These are phyloP conservation scores for Narthecium ossifragum DNA, from an alignment of 106 monocot species.

Conservation along the genomic window DNA sequence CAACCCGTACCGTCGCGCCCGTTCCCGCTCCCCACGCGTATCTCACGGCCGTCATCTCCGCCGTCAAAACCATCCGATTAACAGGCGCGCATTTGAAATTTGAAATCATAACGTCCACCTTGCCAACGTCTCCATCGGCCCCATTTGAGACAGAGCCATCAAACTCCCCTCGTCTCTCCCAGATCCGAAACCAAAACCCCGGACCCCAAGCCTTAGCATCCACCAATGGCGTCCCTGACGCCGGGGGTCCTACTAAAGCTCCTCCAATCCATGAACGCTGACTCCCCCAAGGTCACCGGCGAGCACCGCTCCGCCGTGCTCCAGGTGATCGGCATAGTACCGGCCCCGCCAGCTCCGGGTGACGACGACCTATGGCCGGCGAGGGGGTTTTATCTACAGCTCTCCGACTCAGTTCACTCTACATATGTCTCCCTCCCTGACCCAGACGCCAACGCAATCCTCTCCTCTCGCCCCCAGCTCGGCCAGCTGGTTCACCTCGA, in stretches of 20 bases:
- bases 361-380: conserved; percentile 58
- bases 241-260: conserved; percentile 90
- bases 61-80: no score
- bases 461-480: conserved; percentile 59
- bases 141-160: no score
- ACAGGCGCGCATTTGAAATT: no score
- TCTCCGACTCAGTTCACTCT: conserved; percentile 90
- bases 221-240: conserved; percentile 60
- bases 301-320: conserved; percentile 81
- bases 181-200: no score
- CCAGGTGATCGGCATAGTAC: conserved; percentile 78
- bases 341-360: conserved; percentile 43
- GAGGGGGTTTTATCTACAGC: conserved; percentile 76
- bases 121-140: no score
- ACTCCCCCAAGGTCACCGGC: conserved; percentile 32
- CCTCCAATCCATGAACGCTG: conserved; percentile 85
- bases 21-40: no score
- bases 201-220: no score
- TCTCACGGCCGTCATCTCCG: no score
- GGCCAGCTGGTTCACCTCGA: conserved; percentile 80
- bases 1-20: no score
- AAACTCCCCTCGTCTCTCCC: no score
- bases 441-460: conserved; percentile 38
- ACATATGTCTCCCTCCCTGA: conserved; percentile 78
- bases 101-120: no score